Conservation (phyloP, 345 rosid genomes). For the Eucalyptus rudis region DNA sequence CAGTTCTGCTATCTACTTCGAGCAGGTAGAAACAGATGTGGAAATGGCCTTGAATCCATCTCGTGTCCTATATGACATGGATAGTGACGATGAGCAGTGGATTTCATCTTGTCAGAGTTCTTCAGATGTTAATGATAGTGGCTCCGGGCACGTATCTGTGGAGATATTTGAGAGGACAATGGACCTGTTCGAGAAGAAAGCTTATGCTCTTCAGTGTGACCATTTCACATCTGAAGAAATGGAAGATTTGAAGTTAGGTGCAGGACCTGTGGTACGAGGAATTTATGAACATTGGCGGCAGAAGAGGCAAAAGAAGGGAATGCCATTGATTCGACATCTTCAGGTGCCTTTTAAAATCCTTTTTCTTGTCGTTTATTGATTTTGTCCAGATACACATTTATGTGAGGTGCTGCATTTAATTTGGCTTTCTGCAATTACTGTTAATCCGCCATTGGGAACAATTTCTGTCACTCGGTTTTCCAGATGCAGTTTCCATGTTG, state of each 20-base stretch:
- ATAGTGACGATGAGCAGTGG: conserved; percentile 90
- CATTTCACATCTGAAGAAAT: conserved; percentile 61
- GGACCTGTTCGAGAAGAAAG: conserved; percentile 82
- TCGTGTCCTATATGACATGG: conserved; percentile 83
- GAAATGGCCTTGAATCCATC: conserved; percentile 87
- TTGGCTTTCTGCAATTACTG: background rate
- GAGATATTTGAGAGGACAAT: conserved; percentile 73
- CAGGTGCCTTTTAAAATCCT: conserved; percentile 43
- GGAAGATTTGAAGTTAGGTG: conserved; percentile 44
- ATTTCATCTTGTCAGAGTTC: conserved; percentile 23
- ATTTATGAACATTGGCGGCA: conserved; percentile 65
- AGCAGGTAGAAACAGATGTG: conserved; percentile 81
- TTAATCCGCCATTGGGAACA: background rate
- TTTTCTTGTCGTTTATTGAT: background rate
- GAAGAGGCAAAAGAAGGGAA: conserved; percentile 70
- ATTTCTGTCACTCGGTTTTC: background rate
- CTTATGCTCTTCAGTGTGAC: conserved; percentile 56
- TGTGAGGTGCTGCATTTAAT: background rate
- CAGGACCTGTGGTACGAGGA: conserved; percentile 30
- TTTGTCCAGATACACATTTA: background rate
- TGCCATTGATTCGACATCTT: conserved; percentile 90
- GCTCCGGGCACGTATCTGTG: conserved; percentile 26
- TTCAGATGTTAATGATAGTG: conserved; percentile 20
- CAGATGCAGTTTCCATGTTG: background rate
- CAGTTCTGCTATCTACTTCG: conserved; percentile 40